Evolutionary conservation across 495 filamentous ascomycete genomes (phyloP).

Genomic region (Neurospora sp.): DNA sequence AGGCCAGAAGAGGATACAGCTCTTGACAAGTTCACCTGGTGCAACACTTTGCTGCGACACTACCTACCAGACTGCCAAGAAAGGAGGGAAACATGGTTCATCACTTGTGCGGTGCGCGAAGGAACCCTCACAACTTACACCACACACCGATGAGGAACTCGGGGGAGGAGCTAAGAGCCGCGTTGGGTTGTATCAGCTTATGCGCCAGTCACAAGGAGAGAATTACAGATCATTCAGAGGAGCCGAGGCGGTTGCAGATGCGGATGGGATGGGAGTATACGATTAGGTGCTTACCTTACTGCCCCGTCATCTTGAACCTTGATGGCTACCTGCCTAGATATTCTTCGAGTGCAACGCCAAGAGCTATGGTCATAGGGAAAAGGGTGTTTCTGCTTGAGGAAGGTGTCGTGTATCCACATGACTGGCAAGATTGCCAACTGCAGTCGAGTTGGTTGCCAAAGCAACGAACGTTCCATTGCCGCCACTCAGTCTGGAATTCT

Average conservation of each 20-base stretch:
- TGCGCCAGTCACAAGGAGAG: background rate
- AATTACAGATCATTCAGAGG: background rate
- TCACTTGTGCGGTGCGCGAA: background rate
- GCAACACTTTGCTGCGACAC: background rate
- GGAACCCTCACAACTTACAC: background rate
- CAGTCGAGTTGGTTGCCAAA: background rate
- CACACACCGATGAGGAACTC: background rate
- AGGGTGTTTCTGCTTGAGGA: background rate
- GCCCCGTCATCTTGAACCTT: background rate
- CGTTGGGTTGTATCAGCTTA: background rate
- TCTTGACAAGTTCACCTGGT: background rate
- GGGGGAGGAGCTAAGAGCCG: background rate
- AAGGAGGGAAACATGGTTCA: background rate
- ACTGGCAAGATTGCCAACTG: background rate
- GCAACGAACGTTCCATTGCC: background rate
- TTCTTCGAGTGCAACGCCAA: background rate
- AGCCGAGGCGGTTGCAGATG: background rate
- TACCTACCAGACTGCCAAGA: background rate
- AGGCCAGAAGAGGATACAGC: background rate
- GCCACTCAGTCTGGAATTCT: background rate
- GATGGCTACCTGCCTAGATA: background rate
- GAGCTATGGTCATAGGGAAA: background rate
- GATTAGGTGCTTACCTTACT: background rate
- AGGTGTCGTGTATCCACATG: background rate
- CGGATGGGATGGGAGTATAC: background rate